Percentiles rank a stretch among this genome's conserved stretches.
Conservation (phyloP, 495 filamentous ascomycete species). For the Neurospora sp. region DNA sequence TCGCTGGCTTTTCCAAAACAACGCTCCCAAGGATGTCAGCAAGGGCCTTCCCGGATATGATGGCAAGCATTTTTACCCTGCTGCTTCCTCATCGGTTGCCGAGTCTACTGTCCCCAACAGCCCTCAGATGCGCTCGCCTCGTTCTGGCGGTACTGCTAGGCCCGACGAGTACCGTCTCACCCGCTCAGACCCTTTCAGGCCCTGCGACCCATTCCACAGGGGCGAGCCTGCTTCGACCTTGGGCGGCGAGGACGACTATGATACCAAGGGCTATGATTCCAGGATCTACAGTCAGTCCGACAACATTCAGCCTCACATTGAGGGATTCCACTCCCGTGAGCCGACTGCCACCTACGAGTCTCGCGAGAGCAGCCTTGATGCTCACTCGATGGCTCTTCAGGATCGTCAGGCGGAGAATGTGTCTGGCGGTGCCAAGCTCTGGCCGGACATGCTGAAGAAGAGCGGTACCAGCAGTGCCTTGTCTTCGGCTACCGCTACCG, state of each 20-base stretch:
- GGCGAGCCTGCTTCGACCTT: conserved; percentile 4
- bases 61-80: conserved; percentile 46
- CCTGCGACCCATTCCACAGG: conserved; percentile 18
- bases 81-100: conserved; percentile 34
- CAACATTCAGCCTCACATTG: not conserved
- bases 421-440: conserved; percentile 21
- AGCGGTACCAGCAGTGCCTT: conserved; percentile 32
- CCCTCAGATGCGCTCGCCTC: not conserved
- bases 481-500: conserved; percentile 37
- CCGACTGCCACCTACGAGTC: not conserved
- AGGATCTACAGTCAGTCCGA: conserved; percentile 13
- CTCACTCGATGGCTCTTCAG: conserved; percentile 4
- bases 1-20: conserved; percentile 42
- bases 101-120: conserved; percentile 3
- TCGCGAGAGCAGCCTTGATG: conserved; percentile 12
- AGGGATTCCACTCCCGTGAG: not conserved
- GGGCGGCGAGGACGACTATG: conserved; percentile 15
- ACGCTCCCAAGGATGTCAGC: conserved; percentile 27
- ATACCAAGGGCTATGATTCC: conserved; percentile 12
- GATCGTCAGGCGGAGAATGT: conserved; percentile 16
- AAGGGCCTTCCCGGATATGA: conserved; percentile 46
- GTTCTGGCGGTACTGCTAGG: conserved; percentile 3
- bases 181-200: conserved; percentile 29
- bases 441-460: conserved; percentile 35
- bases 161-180: conserved; percentile 11